Evolutionary conservation across 352 stramenopile genomes (phyloP), one percentile per base, ranked within the genome.

Genomic region (Globisporangium emineosum): DNA sequence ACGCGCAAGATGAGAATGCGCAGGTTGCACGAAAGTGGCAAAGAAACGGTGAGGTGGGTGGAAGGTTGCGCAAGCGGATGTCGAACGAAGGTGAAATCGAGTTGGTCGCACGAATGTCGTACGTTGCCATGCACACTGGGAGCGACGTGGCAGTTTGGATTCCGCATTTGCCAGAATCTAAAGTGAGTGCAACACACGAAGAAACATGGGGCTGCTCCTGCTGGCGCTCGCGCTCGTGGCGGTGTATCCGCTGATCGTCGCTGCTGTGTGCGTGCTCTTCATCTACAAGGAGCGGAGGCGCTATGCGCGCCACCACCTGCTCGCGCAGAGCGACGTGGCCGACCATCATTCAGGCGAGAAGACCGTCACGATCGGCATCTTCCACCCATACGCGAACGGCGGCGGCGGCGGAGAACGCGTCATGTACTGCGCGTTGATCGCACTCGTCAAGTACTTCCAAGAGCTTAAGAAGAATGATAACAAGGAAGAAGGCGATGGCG

Each of bases 351-450:
- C 27, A 1, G 49, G 49, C 30, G 59, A 65, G 2, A 68, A 67
- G 37, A 57, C 70, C 42, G 57, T 76, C 23, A 90, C 76, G 1
- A 73, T 98, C 59, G 94, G 81, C 37, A 92, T 98, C 65, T 98
- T 98, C 76, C 96, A 98, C 72, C 96, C 94, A 35, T 96, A 98
- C 73, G 97, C 94, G 42, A 94, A 98, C 60, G 87, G 85, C 37
- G 97, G 97, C 35, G 98, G 98, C 25, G 98, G 97, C 43, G 98
- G 98, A 37, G 98, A 99, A 74, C 93, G 98, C 56, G 98, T 99
- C 21, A 83, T 99, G 30, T 99, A 98, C 91, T 97, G 97, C 65
- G 91, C 91, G 13, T 79, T 99, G 49, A 67, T 96, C 63, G 87
- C 88, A 57, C 77, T 99, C 25, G 70, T 79, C 21, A 64, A 68